Evolutionary conservation across 2,329 filamentous ascomycete genomes (phyloP), one percentile per base, ranked within the genome.

Genomic region (Cadophora sp.): DNA sequence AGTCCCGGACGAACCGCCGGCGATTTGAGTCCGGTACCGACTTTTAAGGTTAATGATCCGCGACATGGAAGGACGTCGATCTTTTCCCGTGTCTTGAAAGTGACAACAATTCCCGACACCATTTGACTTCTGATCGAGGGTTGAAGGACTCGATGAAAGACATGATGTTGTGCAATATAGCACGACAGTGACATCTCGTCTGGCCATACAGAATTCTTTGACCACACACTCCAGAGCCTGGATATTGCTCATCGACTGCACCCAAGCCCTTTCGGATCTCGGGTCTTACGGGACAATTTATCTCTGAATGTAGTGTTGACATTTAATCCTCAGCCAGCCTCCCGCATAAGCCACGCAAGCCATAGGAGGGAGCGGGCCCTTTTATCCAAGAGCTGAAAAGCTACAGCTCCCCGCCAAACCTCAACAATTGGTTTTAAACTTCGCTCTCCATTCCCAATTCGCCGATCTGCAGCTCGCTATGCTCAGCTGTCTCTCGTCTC

Each of bases 41-140:
- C 22, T 43, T 60, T 60, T 43, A 60, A 60, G 40, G 58, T 46
- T 60, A 16, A n/a, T 19, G 37, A 60, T 60, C 58, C 22, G 9
- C 34, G 22, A 34, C 53, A 34, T 19, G 29, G 27, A 14, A 60
- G 5, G 27, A 4, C 37, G 31, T 24, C 16, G 22, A 24, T 43
- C 31, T 22, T n/a, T 26, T 46, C 16, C 60, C 24, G 58, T 62
- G 40, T 50, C 43, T 62, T 26, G 9, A 7, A 62, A 14, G 22
- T 34, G 24, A 26, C 43, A 50, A 51, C 43, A 62, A 51, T 55
- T 22, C 16, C 43, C 27, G 60, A 62, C 34, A 19, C 29, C 37
- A 27, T 11, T 56, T 56, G 19, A 34, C 29, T 34, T 56, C 14
- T 34, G 31, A 34, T 34, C 31, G 37, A 43, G 7, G 37, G 37